phyloP scores from a whole-genome alignment of 371 early-diverging fungal species.

The Haplosporangium sp. region DNA sequence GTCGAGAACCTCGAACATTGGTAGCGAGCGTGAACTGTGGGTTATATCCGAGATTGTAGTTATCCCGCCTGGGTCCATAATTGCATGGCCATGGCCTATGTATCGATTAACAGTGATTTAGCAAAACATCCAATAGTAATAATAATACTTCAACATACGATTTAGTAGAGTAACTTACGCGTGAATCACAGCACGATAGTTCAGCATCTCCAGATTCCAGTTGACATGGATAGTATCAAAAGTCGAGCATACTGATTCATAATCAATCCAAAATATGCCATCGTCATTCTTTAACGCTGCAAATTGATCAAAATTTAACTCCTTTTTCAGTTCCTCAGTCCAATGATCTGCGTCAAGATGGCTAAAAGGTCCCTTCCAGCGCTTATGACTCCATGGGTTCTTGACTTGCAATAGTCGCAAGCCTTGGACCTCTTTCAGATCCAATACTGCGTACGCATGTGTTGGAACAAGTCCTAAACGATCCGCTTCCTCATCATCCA shows the following conservation, averaged over 20 bases:
- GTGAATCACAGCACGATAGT: slow-evolving; percentile 52
- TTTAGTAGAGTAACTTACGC: slow-evolving; percentile 52
- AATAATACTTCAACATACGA: neutral
- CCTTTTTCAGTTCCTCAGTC: slow-evolving; percentile 75
- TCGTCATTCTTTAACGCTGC: slow-evolving; percentile 63
- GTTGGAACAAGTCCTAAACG: slow-evolving; percentile 84
- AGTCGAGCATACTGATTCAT: slow-evolving; percentile 77
- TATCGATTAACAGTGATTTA: neutral
- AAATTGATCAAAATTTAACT: slow-evolving; percentile 78
- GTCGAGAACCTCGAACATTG: slow-evolving; percentile 65
- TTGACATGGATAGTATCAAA: slow-evolving; percentile 91
- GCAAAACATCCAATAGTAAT: neutral
- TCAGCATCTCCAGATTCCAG: slow-evolving; percentile 77
- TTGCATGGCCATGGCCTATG: slow-evolving; percentile 71
- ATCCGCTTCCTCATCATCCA: slow-evolving; percentile 76
- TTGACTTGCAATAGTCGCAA: slow-evolving; percentile 69
- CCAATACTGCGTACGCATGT: slow-evolving; percentile 92
- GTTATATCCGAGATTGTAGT: slow-evolving; percentile 78
- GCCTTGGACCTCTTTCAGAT: slow-evolving; percentile 59
- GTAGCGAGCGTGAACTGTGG: slow-evolving; percentile 81
- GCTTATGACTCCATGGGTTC: slow-evolving; percentile 92
- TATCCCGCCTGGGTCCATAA: slow-evolving; percentile 73
- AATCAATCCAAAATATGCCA: slow-evolving; percentile 90
- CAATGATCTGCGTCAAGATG: slow-evolving; percentile 77
- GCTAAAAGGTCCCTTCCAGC: slow-evolving; percentile 89